Evolutionary conservation across 345 rosid species (phyloP), one percentile per base, ranked within the genome.

Genomic region (Bruguiera parviflora): DNA sequence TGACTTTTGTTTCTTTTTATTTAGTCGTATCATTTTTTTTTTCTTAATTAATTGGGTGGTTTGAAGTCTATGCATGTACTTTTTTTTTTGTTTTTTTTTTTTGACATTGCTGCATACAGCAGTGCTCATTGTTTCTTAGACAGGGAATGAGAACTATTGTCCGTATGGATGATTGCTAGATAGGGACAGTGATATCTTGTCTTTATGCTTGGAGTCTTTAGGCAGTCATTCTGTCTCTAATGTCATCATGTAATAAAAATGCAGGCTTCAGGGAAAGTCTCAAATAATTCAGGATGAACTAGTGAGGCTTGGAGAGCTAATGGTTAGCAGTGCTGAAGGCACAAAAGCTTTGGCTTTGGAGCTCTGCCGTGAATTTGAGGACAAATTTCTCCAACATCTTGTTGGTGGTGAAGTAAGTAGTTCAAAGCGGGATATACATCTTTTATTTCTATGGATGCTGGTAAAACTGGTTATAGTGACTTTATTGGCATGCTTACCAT

Each of bases 361-460:
- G 88, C 88, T 96, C 47, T 96, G 99, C 71, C 98, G 99, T 71
- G 98, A 96, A 77, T 96, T 90, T 84, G 98, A 96, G 77, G 99
- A 96, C 76, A 92, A 86, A 77, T 96, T 96, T 86, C 98, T 96
- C 73, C 89, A 55, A 67, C 99, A 96, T 81, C 81, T 96, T 67
- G 80, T 81, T 13, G 90, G 96, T 69, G 96, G 97, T 71, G 99
- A 96, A 81, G 99, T 96, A 70, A 90, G 93, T 83, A 64, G 37
- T 78, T 73, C 59, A 21, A 32, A 63, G 55, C 47, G 20, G 32
- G 57, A 27, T 58, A 8, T 31, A 0, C 33, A 31, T 52, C 18
- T 46, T 10, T 25, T 61, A 46, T 71, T 46, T 0, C 8, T 60
- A 11, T 2, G 19, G 11, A 46, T 29, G 27, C 20, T 33, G 57